Conservation (phyloP, 352 stramenopile species). For the Nothophytophthora sp. region DNA sequence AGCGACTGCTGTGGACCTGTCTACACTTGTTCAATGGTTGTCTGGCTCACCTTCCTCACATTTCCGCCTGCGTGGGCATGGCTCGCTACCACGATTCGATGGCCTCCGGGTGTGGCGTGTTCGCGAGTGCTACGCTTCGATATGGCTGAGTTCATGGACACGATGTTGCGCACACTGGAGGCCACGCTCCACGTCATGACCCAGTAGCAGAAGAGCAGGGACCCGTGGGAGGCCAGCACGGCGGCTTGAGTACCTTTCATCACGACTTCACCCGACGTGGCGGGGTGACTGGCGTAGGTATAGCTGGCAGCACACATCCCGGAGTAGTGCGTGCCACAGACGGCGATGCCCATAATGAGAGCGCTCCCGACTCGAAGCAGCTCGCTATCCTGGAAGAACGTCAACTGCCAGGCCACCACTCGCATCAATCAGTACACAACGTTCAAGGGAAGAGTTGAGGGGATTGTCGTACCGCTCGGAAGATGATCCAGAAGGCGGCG, state of each 20-base stretch:
- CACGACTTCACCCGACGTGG: slow-evolving; percentile 20
- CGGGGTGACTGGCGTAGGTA: slow-evolving; percentile 30
- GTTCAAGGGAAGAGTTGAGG: not conserved
- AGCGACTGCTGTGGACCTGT: no score
- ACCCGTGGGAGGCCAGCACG: slow-evolving; percentile 42
- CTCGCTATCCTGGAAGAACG: slow-evolving; percentile 63
- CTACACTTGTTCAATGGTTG: no score
- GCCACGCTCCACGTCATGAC: slow-evolving; percentile 42
- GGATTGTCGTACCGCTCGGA: slow-evolving; percentile 40
- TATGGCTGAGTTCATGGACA: slow-evolving; percentile 18
- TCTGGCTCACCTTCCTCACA: no score
- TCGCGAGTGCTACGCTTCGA: slow-evolving; percentile 24
- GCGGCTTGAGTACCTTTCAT: slow-evolving; percentile 35
- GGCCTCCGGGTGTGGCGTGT: not conserved
- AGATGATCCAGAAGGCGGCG: slow-evolving; percentile 72
- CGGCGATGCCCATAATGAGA: slow-evolving; percentile 64
- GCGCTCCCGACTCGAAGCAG: slow-evolving; percentile 48
- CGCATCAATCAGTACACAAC: not conserved
- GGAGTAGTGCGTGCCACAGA: slow-evolving; percentile 64
- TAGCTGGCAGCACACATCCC: slow-evolving; percentile 55
- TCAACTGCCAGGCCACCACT: slow-evolving; percentile 43
- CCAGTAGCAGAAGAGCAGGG: slow-evolving; percentile 59
- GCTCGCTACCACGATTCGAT: slow-evolving; percentile 18
- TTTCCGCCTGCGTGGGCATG: no score
- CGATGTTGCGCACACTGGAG: slow-evolving; percentile 26